Conservation (phyloP, 768 basidiomycete genomes). For the Panellus pusillus region DNA sequence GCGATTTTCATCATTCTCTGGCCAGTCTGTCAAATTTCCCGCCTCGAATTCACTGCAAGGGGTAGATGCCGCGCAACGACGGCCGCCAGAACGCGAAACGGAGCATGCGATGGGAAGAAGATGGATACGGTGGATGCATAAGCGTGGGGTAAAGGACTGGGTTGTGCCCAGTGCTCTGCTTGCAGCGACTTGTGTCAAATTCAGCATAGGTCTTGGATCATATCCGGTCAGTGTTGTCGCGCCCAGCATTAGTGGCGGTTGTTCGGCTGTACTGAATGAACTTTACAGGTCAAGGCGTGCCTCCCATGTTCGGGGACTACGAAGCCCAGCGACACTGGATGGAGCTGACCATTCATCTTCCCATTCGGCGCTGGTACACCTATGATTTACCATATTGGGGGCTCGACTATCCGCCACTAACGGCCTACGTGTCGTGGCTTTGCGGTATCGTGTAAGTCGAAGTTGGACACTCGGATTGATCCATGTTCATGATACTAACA, state of each 20-base stretch:
- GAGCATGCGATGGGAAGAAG: slow-evolving; percentile 49
- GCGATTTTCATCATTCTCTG: slow-evolving; percentile 10
- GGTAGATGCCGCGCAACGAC: slow-evolving; percentile 1
- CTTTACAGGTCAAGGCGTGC: slow-evolving; percentile 57
- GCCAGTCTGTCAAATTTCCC: slow-evolving; percentile 12
- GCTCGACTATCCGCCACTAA: slow-evolving; percentile 91
- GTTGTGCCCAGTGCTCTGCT: slow-evolving; percentile 58
- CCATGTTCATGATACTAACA: slow-evolving; percentile 10
- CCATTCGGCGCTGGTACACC: slow-evolving; percentile 77
- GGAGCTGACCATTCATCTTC: slow-evolving; percentile 82
- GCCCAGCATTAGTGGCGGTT: no score
- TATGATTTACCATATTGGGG: slow-evolving; percentile 93
- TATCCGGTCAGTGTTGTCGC: slow-evolving; percentile 68
- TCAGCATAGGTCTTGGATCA: slow-evolving; percentile 68
- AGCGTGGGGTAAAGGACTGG: slow-evolving; percentile 56
- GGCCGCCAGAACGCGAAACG: slow-evolving; percentile 18
- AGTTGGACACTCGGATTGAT: neutral
- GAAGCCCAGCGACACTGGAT: slow-evolving; percentile 97
- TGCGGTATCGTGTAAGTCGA: slow-evolving; percentile 70
- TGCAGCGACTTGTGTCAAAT: slow-evolving; percentile 59
- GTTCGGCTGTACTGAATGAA: neutral
- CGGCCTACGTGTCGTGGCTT: slow-evolving; percentile 86
- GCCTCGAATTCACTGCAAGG: slow-evolving; percentile 16
- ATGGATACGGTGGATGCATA: slow-evolving; percentile 84
- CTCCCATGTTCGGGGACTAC: slow-evolving; percentile 90